Percentiles rank a stretch among this genome's conserved stretches.
phyloP scores from a whole-genome alignment of 345 rosid genomes.

The Stellera chamaejasme region DNA sequence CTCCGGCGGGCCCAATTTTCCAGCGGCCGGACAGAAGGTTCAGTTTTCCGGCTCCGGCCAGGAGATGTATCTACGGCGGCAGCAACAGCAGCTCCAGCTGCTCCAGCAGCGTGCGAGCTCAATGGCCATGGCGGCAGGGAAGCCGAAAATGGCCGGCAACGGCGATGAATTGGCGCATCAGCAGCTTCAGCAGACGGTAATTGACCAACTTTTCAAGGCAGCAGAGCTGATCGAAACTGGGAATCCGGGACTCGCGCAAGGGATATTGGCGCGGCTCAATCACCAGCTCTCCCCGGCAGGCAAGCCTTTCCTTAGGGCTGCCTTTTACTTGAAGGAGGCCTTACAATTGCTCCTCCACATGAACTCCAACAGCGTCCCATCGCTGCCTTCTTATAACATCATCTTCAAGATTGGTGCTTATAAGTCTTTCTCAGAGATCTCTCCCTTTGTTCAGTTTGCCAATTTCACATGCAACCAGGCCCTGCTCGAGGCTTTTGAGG shows the following conservation, averaged over 20 bases:
- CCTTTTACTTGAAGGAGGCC: conserved; percentile 73
- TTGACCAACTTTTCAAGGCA: conserved; percentile 72
- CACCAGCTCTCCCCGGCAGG: conserved; percentile 85
- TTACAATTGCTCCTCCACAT: conserved; percentile 45
- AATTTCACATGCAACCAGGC: conserved; percentile 89
- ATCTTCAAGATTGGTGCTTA: conserved; percentile 79
- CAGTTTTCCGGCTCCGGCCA: conserved; percentile 38
- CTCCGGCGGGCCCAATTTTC: conserved; percentile 25
- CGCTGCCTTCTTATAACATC: conserved; percentile 35
- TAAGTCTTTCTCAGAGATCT: conserved; percentile 75
- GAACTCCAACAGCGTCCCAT: conserved; percentile 12
- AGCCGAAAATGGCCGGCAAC: conserved; percentile 30
- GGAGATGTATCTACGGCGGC: conserved; percentile 33
- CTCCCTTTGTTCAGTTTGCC: conserved; percentile 76
- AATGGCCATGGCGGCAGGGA: conserved; percentile 16
- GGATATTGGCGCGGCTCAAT: conserved; percentile 99
- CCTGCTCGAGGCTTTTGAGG: conserved; percentile 57
- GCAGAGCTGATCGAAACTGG: conserved; percentile 86
- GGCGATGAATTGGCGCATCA: conserved; percentile 45
- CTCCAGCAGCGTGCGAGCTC: conserved; percentile 29
- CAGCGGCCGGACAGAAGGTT: conserved; percentile 16
- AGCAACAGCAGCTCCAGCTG: conserved; percentile 30
- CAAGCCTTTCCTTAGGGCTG: conserved; percentile 76
- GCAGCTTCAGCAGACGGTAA: conserved; percentile 59
- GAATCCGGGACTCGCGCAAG: conserved; percentile 89